Evolutionary conservation across 805 yeast species (phyloP).

Genomic region (Ogataea angusta): DNA sequence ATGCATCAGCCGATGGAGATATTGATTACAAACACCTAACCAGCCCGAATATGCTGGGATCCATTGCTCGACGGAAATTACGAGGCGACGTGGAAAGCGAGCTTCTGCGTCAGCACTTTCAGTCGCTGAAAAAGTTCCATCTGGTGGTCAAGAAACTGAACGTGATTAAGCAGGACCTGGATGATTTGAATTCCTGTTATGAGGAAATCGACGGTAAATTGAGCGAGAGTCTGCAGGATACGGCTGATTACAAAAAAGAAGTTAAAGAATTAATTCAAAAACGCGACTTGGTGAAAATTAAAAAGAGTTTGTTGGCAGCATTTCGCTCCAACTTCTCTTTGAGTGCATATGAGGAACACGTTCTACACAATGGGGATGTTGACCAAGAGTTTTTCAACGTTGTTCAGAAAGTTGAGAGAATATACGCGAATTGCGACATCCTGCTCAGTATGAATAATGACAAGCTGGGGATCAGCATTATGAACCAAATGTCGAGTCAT

Average conservation of each 20-base stretch:
- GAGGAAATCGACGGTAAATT: slow-evolving; percentile 25
- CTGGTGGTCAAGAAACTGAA: slow-evolving; percentile 42
- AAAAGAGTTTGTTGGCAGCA: slow-evolving; percentile 48
- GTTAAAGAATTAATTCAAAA: slow-evolving; percentile 29
- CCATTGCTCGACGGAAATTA: slow-evolving; percentile 56
- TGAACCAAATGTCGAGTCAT: slow-evolving; percentile 52
- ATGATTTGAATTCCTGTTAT: slow-evolving; percentile 25
- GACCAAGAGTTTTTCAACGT: slow-evolving; percentile 52
- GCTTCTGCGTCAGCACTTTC: slow-evolving; percentile 52
- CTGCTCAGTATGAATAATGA: slow-evolving; percentile 69
- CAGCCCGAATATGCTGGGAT: slow-evolving; percentile 52
- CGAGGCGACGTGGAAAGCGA: slow-evolving; percentile 61
- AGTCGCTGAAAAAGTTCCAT: slow-evolving; percentile 43
- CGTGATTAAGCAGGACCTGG: slow-evolving; percentile 29
- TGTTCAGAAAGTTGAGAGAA: slow-evolving; percentile 57
- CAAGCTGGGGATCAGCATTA: slow-evolving; percentile 59
- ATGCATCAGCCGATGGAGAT: slow-evolving; percentile 6
- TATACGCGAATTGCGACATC: slow-evolving; percentile 65
- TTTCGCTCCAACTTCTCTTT: slow-evolving; percentile 65
- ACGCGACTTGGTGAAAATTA: slow-evolving; percentile 38
- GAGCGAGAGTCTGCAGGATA: slow-evolving; percentile 25
- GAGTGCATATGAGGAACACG: slow-evolving; percentile 66
- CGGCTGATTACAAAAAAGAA: slow-evolving; percentile 16
- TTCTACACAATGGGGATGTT: slow-evolving; percentile 45
- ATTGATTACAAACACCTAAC: slow-evolving; percentile 35